phyloP scores from a whole-genome alignment of 2,329 filamentous ascomycete species.

The Ophiocordyceps sinensis region DNA sequence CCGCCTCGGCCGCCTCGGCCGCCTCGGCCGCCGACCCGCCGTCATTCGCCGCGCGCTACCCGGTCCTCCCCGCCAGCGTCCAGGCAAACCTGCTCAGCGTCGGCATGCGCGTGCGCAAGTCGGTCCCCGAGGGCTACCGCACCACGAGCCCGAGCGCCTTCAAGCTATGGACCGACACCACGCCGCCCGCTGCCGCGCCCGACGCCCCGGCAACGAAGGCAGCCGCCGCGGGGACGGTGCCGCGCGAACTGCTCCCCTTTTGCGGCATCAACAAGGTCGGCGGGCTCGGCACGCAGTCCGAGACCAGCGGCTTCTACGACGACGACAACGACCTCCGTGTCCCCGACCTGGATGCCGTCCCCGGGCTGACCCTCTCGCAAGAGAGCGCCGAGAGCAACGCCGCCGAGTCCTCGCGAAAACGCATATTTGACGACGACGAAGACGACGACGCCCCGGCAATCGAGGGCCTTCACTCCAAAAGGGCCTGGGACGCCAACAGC shows the following conservation, averaged over 20 bases:
- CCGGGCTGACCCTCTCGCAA: constrained; percentile 39
- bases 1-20: constrained; percentile 17
- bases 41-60: constrained; percentile 23
- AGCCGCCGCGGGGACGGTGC: constrained; percentile 13
- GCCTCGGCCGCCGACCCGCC: constrained; percentile 15
- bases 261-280: constrained; percentile 68
- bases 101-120: constrained; percentile 89
- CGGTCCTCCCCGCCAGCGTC: constrained; percentile 46
- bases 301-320: constrained; percentile 10
- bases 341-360: constrained; percentile 24
- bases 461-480: constrained; percentile 2
- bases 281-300: constrained; percentile 47
- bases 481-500: constrained; percentile 21
- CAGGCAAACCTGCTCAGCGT: constrained; percentile 80
- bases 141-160: constrained; percentile 40
- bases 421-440: constrained; percentile 29
- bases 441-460: constrained; percentile 13
- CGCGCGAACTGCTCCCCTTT: constrained; percentile 60
- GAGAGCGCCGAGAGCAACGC: constrained; percentile 30
- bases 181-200: constrained; percentile 3
- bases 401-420: constrained; percentile 27
- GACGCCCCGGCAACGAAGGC: not conserved
- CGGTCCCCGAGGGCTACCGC: constrained; percentile 88
- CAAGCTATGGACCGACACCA: constrained; percentile 32
- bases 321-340: constrained; percentile 7